Evolutionary conservation across 495 filamentous ascomycete genomes (phyloP).

Genomic region (Astrocystis sublimbata): DNA sequence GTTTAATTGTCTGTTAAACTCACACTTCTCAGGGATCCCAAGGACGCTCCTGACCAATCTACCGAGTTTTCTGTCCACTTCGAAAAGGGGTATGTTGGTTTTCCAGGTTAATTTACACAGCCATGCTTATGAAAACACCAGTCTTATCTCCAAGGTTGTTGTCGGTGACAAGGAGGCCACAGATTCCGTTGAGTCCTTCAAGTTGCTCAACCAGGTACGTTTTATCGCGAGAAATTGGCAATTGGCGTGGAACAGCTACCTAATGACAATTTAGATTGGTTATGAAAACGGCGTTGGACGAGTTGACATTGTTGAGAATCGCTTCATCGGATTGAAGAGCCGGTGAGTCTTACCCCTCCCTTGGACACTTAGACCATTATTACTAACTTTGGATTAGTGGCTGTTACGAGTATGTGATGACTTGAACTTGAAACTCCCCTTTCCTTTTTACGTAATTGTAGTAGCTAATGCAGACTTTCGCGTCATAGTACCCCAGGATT

Average conservation of each 20-base stretch:
- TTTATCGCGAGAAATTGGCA: background rate
- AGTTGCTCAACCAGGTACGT: slow-evolving; percentile 61
- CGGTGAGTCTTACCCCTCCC: background rate
- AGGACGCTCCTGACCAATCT: slow-evolving; percentile 73
- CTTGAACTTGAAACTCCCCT: slow-evolving; percentile 2
- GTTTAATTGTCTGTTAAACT: slow-evolving; percentile 4
- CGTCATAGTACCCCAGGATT: slow-evolving; percentile 2
- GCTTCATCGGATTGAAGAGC: slow-evolving; percentile 61
- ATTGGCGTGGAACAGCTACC: background rate
- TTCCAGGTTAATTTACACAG: slow-evolving; percentile 5
- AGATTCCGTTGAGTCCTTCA: slow-evolving; percentile 78
- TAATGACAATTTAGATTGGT: slow-evolving; percentile 52
- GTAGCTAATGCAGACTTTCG: background rate
- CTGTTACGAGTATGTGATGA: slow-evolving; percentile 4
- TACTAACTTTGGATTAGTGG: slow-evolving; percentile 5
- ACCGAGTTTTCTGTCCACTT: slow-evolving; percentile 77
- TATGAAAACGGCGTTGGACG: slow-evolving; percentile 77
- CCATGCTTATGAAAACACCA: slow-evolving; percentile 5
- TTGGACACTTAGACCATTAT: slow-evolving; percentile 1
- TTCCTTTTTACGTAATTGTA: background rate
- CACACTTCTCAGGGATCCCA: slow-evolving; percentile 56
- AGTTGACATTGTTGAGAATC: slow-evolving; percentile 91
- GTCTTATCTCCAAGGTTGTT: slow-evolving; percentile 65
- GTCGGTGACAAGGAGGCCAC: slow-evolving; percentile 65
- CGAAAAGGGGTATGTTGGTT: slow-evolving; percentile 62